phyloP scores from a whole-genome alignment of 148 eudicot genomes.

The Selenicereus undatus region DNA sequence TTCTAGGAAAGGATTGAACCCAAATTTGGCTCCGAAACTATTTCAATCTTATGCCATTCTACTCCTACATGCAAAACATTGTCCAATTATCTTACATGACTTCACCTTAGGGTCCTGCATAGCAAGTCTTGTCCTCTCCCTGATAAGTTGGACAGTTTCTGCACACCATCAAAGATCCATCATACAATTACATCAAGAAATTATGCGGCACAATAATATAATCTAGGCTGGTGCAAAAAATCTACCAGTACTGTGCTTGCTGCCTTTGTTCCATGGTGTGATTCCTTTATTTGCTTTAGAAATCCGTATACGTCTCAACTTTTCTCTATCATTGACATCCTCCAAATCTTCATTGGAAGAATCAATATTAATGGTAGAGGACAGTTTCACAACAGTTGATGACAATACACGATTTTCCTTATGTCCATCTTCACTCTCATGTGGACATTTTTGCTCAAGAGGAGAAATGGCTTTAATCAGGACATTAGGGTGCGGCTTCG shows the following conservation, averaged over 20 bases:
- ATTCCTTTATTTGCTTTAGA: conserved; percentile 94
- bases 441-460: conserved; percentile 42
- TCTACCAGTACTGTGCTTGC: conserved; percentile 85
- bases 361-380: conserved; percentile 18
- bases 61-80: conserved; percentile 8
- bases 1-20: conserved; percentile 2
- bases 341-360: conserved; percentile 41
- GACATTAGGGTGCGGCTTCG: conserved; percentile 29
- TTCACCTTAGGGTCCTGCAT: conserved; percentile 98
- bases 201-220: not conserved
- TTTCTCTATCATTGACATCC: conserved; percentile 64
- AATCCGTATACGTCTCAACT: conserved; percentile 79
- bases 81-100: conserved; percentile 66
- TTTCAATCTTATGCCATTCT: not conserved
- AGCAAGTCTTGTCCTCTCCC: conserved; percentile 84
- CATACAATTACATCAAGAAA: not conserved
- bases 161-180: conserved; percentile 32
- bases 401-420: conserved; percentile 22
- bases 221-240: not conserved
- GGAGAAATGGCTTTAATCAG: conserved; percentile 67
- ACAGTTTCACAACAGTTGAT: conserved; percentile 24
- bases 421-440: conserved; percentile 28
- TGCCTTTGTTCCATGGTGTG: conserved; percentile 92
- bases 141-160: conserved; percentile 72
- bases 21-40: not conserved